Evolutionary conservation across 176 grass and related monocot genomes (phyloP), one percentile per base, ranked within the genome.

Genomic region (Rhynchospora pubera): DNA sequence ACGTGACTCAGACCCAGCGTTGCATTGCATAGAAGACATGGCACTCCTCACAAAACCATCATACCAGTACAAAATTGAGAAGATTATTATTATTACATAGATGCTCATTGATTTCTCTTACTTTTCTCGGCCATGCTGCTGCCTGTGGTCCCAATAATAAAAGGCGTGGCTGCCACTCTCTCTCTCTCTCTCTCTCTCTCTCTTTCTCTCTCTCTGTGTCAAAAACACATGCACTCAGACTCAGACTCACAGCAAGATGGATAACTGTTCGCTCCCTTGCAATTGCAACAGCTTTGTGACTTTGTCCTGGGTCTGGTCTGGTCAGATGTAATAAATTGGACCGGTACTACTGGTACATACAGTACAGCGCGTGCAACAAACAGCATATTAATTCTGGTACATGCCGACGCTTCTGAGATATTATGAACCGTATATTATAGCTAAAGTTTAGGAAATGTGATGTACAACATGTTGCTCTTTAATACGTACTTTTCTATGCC

Each of bases 271-370:
- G 13, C 13, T 76, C 48, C 55, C 13, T 76, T 6, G 13, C 7
- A 76, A 76, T 76, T 6, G 23, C 7, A 76, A 76, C 72, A 76
- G 72, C 47, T 76, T 76, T 76, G 48, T 76, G 72, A 76, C 24
- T 55, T 76, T 26, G 48, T 76, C 48, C 72, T 7, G 22, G 28
- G 52, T 55, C 47, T 55, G n/a, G n/a, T n/a, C n/a, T n/a, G 13
- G 13, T 53, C 72, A 55, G 48, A 16, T 15, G 72, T 32, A 75
- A 28, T 53, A 73, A 51, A 51, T 74, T 5, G n/a, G 21, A 73
- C 69, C n/a, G 69, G 69, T 73, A 39, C 34, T 39, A 39, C n/a
- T 39, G 48, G 10, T 51, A 51, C 48, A 5, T 7, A 75, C 46
- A 28, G 19, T 7, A 75, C 46, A 28, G 19, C 24, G 22, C 21